A percentile compares a stretch with the other conserved stretches of the same genome.
phyloP scores from a whole-genome alignment of 805 yeast genomes.

The Kockiozyma suomiensis region DNA sequence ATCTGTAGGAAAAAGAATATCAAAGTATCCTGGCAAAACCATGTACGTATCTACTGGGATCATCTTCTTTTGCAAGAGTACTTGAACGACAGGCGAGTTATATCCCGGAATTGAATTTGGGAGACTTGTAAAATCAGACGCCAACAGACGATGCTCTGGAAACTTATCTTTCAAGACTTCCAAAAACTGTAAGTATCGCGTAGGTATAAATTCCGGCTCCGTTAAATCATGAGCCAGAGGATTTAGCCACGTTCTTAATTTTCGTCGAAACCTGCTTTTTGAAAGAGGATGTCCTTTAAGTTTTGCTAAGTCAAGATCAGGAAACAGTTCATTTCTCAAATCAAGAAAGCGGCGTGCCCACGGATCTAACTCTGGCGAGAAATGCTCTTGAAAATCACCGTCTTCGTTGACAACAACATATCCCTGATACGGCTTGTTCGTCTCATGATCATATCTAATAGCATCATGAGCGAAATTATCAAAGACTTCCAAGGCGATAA shows the following conservation, averaged over 20 bases:
- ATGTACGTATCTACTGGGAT: slow-evolving; percentile 71
- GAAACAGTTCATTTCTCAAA: slow-evolving; percentile 48
- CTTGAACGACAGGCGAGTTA: slow-evolving; percentile 79
- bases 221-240: slow-evolving; percentile 71
- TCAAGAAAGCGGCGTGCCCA: slow-evolving; percentile 55
- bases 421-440: slow-evolving; percentile 74
- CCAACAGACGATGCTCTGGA: slow-evolving; percentile 73
- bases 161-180: slow-evolving; percentile 63
- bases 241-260: slow-evolving; percentile 53
- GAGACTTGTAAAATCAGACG: slow-evolving; percentile 66
- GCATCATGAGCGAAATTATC: slow-evolving; percentile 85
- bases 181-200: slow-evolving; percentile 66
- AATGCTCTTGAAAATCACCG: slow-evolving; percentile 77
- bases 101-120: slow-evolving; percentile 53
- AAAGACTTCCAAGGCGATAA: slow-evolving; percentile 79
- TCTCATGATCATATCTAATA: slow-evolving; percentile 67
- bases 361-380: slow-evolving; percentile 40
- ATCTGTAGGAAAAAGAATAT: slow-evolving; percentile 84
- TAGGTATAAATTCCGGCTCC: slow-evolving; percentile 81
- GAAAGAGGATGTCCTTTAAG: slow-evolving; percentile 62
- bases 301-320: slow-evolving; percentile 38
- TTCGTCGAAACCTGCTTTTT: slow-evolving; percentile 50
- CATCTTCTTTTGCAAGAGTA: slow-evolving; percentile 67
- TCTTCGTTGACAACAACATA: slow-evolving; percentile 70
- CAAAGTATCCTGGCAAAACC: slow-evolving; percentile 79